phyloP scores from a whole-genome alignment of 2,329 filamentous ascomycete genomes.

The Phialophora verrucosa region DNA sequence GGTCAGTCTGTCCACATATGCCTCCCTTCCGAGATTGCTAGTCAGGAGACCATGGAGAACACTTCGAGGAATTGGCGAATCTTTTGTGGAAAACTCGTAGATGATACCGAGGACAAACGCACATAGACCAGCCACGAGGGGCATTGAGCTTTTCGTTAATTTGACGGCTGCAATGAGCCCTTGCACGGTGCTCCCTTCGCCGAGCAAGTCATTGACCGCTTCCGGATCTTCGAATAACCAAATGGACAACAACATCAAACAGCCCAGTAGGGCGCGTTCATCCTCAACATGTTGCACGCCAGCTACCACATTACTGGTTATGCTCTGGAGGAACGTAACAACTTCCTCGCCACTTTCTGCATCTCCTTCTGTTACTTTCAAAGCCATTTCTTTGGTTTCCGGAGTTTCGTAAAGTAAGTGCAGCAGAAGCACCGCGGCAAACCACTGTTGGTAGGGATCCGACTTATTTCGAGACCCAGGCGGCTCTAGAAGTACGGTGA shows the following conservation, averaged over 20 bases:
- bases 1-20: slow-evolving; percentile 81
- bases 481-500: slow-evolving; percentile 78
- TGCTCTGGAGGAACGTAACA: slow-evolving; percentile 87
- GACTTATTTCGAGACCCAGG: slow-evolving; percentile 64
- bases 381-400: slow-evolving; percentile 77
- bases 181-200: slow-evolving; percentile 91
- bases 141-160: slow-evolving; percentile 64
- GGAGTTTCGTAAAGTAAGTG: slow-evolving; percentile 82
- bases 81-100: slow-evolving; percentile 97
- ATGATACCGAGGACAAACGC: slow-evolving; percentile 83
- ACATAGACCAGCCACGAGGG: slow-evolving; percentile 79
- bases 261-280: slow-evolving; percentile 78
- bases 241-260: slow-evolving; percentile 83
- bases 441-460: slow-evolving; percentile 89
- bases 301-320: slow-evolving; percentile 83
- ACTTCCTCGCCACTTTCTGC: slow-evolving; percentile 90
- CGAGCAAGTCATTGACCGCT: slow-evolving; percentile 89
- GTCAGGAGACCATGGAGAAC: slow-evolving; percentile 80
- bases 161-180: slow-evolving; percentile 78
- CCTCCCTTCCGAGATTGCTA: slow-evolving; percentile 79
- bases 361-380: slow-evolving; percentile 86
- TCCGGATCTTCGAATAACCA: slow-evolving; percentile 94
- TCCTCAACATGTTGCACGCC: slow-evolving; percentile 78
- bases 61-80: slow-evolving; percentile 83
- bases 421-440: slow-evolving; percentile 83